Evolutionary conservation across 2,329 filamentous ascomycete genomes (phyloP).

Genomic region (Stachybotrys echinatus): DNA sequence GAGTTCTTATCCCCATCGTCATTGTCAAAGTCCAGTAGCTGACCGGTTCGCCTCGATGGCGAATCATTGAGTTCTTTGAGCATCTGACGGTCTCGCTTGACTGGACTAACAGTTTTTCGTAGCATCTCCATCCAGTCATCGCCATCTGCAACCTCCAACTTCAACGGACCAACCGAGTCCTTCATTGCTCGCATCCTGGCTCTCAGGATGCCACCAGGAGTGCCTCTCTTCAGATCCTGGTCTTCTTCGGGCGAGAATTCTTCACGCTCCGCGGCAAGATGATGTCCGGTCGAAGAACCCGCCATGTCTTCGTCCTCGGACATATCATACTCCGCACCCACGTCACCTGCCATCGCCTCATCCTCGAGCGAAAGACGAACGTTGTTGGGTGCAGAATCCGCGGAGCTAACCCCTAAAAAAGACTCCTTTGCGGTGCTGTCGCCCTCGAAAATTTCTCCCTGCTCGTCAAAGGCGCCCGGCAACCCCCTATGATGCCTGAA

Average conservation of each 20-base stretch:
- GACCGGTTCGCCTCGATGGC: conserved; percentile 20
- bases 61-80: conserved; percentile 57
- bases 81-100: conserved; percentile 82
- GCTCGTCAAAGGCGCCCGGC: conserved; percentile 75
- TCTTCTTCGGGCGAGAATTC: conserved; percentile 51
- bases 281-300: conserved; percentile 68
- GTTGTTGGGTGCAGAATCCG: conserved; percentile 66
- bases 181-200: conserved; percentile 60
- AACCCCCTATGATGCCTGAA: conserved; percentile 49
- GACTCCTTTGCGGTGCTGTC: conserved; percentile 56
- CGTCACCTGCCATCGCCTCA: conserved; percentile 31
- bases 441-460: conserved; percentile 48
- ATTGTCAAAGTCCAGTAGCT: conserved; percentile 19
- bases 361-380: conserved; percentile 57
- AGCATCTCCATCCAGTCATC: conserved; percentile 94
- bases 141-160: conserved; percentile 58
- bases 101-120: conserved; percentile 87
- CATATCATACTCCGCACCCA: conserved; percentile 74
- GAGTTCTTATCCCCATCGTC: conserved; percentile 46
- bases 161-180: conserved; percentile 51
- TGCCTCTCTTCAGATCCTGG: conserved; percentile 37
- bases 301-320: conserved; percentile 68
- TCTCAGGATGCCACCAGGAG: conserved; percentile 57
- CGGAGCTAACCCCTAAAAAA: conserved; percentile 93
- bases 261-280: conserved; percentile 71